Conservation (phyloP, 768 basidiomycete species). For the Kwoniella dejecticola region DNA sequence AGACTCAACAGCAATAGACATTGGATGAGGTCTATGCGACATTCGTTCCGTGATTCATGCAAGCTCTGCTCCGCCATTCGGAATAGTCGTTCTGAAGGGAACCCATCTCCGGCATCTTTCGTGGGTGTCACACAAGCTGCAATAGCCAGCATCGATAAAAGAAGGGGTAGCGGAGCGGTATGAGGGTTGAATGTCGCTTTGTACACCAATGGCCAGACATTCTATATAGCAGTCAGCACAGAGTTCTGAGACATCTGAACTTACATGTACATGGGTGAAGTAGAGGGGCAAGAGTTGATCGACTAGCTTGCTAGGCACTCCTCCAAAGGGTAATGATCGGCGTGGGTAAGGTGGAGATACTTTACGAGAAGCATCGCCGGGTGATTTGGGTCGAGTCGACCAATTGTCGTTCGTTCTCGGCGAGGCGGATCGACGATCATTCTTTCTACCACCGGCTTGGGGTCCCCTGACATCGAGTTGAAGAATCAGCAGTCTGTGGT, state of each 20-base stretch:
- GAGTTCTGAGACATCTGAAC: background rate
- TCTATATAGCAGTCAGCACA: constrained; percentile 19
- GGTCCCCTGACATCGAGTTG: constrained; percentile 2
- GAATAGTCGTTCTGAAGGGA: constrained; percentile 28
- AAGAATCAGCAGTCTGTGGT: background rate
- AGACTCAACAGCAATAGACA: constrained; percentile 40
- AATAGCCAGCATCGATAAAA: constrained; percentile 41
- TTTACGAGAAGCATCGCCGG: background rate
- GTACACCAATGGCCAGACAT: constrained; percentile 48
- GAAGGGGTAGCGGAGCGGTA: constrained; percentile 26
- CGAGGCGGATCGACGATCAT: too few species aligned
- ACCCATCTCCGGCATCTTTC: constrained; percentile 1
- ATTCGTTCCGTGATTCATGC: constrained; percentile 16
- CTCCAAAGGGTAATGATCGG: constrained; percentile 3
- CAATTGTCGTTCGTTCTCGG: background rate
- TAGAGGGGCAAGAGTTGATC: constrained; percentile 40
- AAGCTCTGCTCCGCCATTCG: constrained; percentile 30
- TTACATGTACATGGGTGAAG: constrained; percentile 47
- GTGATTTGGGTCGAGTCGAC: background rate
- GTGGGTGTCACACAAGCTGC: constrained; percentile 37
- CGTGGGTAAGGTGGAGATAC: background rate
- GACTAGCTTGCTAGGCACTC: constrained; percentile 21
- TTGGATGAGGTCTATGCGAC: constrained; percentile 35
- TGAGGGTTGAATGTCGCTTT: constrained; percentile 46
- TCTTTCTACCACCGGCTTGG: constrained; percentile 11